Evolutionary conservation across 371 early-diverging fungal genomes (phyloP).

Genomic region (Zancudomyces culisetae): DNA sequence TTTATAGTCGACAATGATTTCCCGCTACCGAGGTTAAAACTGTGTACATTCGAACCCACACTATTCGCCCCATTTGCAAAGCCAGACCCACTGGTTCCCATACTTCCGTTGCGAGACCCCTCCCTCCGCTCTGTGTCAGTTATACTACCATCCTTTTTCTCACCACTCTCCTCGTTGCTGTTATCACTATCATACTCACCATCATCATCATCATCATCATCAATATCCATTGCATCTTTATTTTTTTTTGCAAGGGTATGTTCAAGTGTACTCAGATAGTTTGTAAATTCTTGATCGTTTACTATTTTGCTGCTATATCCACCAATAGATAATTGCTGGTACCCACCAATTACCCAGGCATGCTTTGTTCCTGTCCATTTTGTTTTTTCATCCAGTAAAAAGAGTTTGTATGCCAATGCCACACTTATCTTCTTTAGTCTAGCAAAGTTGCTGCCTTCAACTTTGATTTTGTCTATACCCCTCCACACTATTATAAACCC

Average conservation of each 20-base stretch:
- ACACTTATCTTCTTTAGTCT: background rate
- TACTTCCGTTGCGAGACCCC: slow-evolving; percentile 6
- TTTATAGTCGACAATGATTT: slow-evolving; percentile 22
- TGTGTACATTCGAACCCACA: no score
- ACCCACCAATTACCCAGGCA: background rate
- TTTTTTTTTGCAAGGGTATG: background rate
- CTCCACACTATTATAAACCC: background rate
- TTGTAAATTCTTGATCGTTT: background rate
- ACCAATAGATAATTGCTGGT: background rate
- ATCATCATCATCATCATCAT: slow-evolving; percentile 5
- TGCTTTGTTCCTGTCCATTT: background rate
- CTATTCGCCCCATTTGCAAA: slow-evolving; percentile 21
- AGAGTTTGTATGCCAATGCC: background rate
- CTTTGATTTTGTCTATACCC: background rate
- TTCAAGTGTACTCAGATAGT: background rate
- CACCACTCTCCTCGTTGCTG: background rate
- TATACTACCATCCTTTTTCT: slow-evolving; percentile 6
- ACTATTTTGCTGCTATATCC: background rate
- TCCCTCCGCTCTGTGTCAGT: no score
- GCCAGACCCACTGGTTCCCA: slow-evolving; percentile 8
- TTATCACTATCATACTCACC: slow-evolving; percentile 2
- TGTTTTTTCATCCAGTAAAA: background rate
- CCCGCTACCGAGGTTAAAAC: slow-evolving; percentile 2
- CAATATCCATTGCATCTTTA: background rate
- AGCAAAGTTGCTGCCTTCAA: background rate